phyloP scores from a whole-genome alignment of 495 filamentous ascomycete species.

The Aspergillus biplanus region DNA sequence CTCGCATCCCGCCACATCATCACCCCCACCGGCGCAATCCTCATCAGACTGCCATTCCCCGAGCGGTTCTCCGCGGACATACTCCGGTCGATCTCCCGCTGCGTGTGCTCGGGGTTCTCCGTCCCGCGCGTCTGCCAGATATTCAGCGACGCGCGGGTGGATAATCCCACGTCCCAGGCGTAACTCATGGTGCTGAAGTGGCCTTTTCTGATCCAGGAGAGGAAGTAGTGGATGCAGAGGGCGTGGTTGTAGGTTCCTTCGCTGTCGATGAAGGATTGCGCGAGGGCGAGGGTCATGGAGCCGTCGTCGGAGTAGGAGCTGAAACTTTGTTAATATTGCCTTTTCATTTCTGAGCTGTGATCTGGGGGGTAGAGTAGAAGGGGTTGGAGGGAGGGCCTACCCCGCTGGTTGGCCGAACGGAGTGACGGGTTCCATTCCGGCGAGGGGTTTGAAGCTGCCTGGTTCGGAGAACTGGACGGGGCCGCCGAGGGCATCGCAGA shows the following conservation, averaged over 20 bases:
- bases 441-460: constrained; percentile 44
- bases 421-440: constrained; percentile 26
- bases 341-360: too few species aligned
- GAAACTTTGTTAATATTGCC: constrained; percentile 20
- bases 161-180: constrained; percentile 47
- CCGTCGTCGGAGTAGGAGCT: constrained; percentile 55
- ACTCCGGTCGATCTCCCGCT: constrained; percentile 14
- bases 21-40: constrained; percentile 44
- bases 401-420: constrained; percentile 32
- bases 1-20: constrained; percentile 28
- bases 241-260: constrained; percentile 31
- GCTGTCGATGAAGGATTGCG: constrained; percentile 41
- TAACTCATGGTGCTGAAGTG: constrained; percentile 39
- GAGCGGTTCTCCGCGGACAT: constrained; percentile 26
- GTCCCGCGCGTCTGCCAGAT: constrained; percentile 33
- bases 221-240: constrained; percentile 38
- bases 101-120: constrained; percentile 12
- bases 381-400: constrained; percentile 20
- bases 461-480: constrained; percentile 45
- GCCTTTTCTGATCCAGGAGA: constrained; percentile 41
- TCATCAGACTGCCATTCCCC: constrained; percentile 54
- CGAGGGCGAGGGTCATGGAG: constrained; percentile 51
- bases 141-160: constrained; percentile 38
- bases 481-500: constrained; percentile 53
- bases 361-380: too few species aligned